These are phyloP conservation scores for Aspergillus texensis DNA, from an alignment of 2,329 filamentous ascomycete species.

Conservation along the genomic window DNA sequence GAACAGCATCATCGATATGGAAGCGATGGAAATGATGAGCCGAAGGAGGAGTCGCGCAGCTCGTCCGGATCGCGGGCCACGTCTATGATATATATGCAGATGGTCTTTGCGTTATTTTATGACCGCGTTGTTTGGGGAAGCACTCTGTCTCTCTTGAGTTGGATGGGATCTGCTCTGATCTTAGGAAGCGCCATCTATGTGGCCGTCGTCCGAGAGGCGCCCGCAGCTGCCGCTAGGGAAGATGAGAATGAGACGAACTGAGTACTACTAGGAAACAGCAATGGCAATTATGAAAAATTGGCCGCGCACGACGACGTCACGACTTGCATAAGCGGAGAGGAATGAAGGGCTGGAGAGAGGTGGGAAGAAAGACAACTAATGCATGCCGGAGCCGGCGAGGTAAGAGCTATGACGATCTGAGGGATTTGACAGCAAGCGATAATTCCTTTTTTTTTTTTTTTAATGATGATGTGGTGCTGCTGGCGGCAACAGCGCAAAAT, in stretches of 20 bases:
- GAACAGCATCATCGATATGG: constrained; percentile 11
- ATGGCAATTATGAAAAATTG: not conserved
- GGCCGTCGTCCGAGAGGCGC: constrained; percentile 55
- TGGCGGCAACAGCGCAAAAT: not conserved
- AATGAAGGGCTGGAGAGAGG: constrained; percentile 5
- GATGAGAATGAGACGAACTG: not conserved
- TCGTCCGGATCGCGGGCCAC: constrained; percentile 54
- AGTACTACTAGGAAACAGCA: not conserved
- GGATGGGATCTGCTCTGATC: constrained; percentile 65
- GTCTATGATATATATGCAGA: constrained; percentile 70
- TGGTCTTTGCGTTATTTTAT: constrained; percentile 68
- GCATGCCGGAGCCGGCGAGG: constrained; percentile 7
- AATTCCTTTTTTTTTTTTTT: not conserved
- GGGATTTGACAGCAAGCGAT: constrained; percentile 3
- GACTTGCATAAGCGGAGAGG: constrained; percentile 2
- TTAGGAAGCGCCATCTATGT: constrained; percentile 68
- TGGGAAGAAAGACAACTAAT: not conserved
- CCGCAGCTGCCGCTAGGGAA: constrained; percentile 1
- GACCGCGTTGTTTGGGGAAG: constrained; percentile 67
- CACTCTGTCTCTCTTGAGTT: constrained; percentile 59
- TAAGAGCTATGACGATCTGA: constrained; percentile 16
- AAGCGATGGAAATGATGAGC: constrained; percentile 1
- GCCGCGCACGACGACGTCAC: constrained; percentile 7
- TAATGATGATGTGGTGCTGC: not conserved
- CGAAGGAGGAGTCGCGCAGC: constrained; percentile 7